These are phyloP conservation scores for Neurospora pannonica DNA, from an alignment of 495 filamentous ascomycete species.

Conservation along the genomic window DNA sequence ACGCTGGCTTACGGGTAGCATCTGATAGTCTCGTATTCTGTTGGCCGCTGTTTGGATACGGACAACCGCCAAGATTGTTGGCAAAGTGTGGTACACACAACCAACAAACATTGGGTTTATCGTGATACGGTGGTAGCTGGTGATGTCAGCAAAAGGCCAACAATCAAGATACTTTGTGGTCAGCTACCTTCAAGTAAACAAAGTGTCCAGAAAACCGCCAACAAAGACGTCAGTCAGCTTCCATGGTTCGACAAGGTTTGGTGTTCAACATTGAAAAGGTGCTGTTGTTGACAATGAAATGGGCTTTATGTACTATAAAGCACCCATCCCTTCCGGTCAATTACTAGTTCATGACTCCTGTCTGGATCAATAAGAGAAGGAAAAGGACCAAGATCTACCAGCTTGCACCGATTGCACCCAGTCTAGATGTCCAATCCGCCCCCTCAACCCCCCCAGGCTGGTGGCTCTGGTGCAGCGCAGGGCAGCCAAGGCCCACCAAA, in stretches of 20 bases:
- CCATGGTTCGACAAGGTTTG: background rate
- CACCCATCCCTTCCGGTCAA: background rate
- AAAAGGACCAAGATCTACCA: background rate
- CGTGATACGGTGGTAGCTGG: background rate
- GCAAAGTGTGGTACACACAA: background rate
- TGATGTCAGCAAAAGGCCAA: background rate
- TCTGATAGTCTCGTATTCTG: background rate
- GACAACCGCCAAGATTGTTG: background rate
- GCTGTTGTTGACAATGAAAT: background rate
- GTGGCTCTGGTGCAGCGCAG: background rate
- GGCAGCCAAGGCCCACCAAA: background rate
- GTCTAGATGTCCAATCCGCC: background rate
- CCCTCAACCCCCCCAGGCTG: background rate
- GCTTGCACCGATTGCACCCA: background rate
- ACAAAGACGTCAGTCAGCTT: background rate
- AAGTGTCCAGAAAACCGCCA: background rate
- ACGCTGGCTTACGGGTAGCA: background rate
- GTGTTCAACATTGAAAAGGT: background rate
- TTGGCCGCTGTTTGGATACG: background rate
- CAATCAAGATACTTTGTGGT: background rate
- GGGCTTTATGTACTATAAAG: background rate
- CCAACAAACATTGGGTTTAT: background rate
- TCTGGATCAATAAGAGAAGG: background rate
- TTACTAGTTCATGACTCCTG: background rate
- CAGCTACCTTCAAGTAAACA: background rate